Conservation (phyloP, 2,329 filamentous ascomycete species). For the Aspergillus sp. region DNA sequence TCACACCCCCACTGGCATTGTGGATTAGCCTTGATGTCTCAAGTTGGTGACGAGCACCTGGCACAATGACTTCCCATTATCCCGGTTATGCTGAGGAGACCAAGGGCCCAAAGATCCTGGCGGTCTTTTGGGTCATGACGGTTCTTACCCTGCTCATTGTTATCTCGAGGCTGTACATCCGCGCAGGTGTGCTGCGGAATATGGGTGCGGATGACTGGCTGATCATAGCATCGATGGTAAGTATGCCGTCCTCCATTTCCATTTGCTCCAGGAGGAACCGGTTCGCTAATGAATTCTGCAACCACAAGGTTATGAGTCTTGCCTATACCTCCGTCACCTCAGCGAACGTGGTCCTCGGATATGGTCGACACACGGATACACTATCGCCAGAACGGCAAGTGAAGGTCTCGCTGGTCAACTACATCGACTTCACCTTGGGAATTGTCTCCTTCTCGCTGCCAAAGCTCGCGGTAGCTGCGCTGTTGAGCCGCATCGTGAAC, state of each 20-base stretch:
- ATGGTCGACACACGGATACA: conserved; percentile 33
- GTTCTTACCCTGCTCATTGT: conserved; percentile 23
- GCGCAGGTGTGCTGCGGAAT: conserved; percentile 20
- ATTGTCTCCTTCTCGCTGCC: conserved; percentile 23
- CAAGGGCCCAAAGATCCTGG: conserved; percentile 24
- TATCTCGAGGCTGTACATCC: conserved; percentile 21
- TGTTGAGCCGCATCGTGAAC: conserved; percentile 21
- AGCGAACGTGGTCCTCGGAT: conserved; percentile 20
- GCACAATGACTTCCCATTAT: background rate
- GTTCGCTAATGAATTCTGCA: background rate
- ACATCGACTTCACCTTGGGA: conserved; percentile 19
- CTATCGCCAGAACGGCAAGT: conserved; percentile 24
- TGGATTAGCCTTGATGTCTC: too few relatives aligned
- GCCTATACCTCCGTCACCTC: conserved; percentile 12
- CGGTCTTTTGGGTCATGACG: conserved; percentile 22
- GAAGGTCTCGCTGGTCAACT: conserved; percentile 18
- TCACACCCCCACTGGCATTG: too few relatives aligned
- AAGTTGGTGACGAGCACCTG: background rate
- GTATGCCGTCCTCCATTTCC: background rate
- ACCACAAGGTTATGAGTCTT: conserved; percentile 17
- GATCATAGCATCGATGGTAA: conserved; percentile 27
- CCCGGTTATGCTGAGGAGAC: conserved; percentile 12
- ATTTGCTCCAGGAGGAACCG: too few relatives aligned
- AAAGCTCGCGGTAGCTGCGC: conserved; percentile 21
- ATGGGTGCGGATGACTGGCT: conserved; percentile 32